These are phyloP conservation scores for Dalbergia cochinchinensis DNA, from an alignment of 306 rosid genomes.

Conservation along the genomic window DNA sequence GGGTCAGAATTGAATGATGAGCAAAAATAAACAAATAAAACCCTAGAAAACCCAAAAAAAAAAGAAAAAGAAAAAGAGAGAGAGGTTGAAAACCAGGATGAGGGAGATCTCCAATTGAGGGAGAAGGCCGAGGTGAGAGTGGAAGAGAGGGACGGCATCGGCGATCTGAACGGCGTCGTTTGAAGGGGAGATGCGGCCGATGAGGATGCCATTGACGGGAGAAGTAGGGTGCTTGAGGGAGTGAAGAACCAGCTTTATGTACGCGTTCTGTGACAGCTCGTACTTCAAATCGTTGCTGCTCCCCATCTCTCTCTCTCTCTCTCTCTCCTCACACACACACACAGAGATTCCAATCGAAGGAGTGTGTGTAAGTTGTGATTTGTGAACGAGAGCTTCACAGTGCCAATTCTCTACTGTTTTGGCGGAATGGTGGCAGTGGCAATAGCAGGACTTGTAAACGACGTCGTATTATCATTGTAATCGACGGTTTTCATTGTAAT, in stretches of 20 bases:
- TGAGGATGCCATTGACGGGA: conserved; percentile 85
- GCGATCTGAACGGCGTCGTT: conserved; percentile 75
- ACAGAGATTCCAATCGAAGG: neutral
- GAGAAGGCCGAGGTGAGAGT: conserved; percentile 87
- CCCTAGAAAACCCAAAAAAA: conserved; percentile 12
- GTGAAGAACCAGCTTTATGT: conserved; percentile 83
- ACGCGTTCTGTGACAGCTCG: conserved; percentile 86
- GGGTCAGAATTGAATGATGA: neutral
- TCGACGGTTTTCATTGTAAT: too few relatives aligned
- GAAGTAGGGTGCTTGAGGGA: conserved; percentile 85
- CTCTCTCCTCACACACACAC: neutral
- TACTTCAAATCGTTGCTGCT: conserved; percentile 64
- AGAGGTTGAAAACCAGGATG: conserved; percentile 59
- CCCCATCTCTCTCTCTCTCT: conserved; percentile 59
- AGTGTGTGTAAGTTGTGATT: too few relatives aligned
- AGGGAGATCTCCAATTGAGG: conserved; percentile 99
- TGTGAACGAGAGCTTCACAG: too few relatives aligned
- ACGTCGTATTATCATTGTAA: too few relatives aligned
- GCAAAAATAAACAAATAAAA: neutral
- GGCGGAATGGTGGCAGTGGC: too few relatives aligned
- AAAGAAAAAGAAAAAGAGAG: neutral
- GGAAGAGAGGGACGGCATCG: conserved; percentile 96
- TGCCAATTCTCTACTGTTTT: neutral
- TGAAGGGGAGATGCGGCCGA: conserved; percentile 79
- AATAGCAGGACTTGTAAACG: too few relatives aligned